These are phyloP conservation scores for Parasitella parasitica DNA, from an alignment of 371 early-diverging fungal species.

Conservation along the genomic window DNA sequence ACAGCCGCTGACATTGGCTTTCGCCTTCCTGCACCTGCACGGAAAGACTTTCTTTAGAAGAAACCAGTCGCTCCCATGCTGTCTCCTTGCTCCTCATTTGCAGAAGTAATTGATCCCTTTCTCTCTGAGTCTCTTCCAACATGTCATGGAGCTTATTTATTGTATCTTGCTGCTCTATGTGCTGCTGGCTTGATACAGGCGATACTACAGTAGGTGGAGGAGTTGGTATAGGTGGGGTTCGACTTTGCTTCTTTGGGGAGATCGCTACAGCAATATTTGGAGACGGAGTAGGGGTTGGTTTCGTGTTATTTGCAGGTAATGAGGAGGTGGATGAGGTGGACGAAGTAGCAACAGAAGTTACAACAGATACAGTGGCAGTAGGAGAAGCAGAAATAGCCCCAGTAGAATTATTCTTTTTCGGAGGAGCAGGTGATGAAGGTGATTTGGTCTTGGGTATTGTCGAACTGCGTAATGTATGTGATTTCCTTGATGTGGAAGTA, in stretches of 20 bases:
- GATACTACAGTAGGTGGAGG: background rate
- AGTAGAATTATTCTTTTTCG: background rate
- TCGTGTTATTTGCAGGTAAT: background rate
- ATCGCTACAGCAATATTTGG: background rate
- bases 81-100: slow-evolving; percentile 41
- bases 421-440: background rate
- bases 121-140: slow-evolving; percentile 33
- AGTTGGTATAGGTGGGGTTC: background rate
- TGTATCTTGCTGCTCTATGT: slow-evolving; percentile 11
- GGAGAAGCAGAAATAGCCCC: background rate
- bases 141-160: slow-evolving; percentile 28
- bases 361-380: background rate
- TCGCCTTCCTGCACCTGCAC: slow-evolving; percentile 37
- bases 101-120: slow-evolving; percentile 19
- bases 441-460: background rate
- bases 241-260: background rate
- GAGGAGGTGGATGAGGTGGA: background rate
- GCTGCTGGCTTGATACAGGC: background rate
- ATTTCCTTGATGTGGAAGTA: slow-evolving; percentile 5
- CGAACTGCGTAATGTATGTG: slow-evolving; percentile 5
- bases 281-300: slow-evolving; percentile 8
- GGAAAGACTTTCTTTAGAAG: slow-evolving; percentile 40
- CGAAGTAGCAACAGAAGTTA: background rate
- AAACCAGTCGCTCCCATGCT: slow-evolving; percentile 44
- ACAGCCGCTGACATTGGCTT: slow-evolving; percentile 18